A percentile compares a stretch with the other conserved stretches of the same genome.
Evolutionary conservation across 2,329 filamentous ascomycete species (phyloP).

Genomic region (Aspergillus persii): DNA sequence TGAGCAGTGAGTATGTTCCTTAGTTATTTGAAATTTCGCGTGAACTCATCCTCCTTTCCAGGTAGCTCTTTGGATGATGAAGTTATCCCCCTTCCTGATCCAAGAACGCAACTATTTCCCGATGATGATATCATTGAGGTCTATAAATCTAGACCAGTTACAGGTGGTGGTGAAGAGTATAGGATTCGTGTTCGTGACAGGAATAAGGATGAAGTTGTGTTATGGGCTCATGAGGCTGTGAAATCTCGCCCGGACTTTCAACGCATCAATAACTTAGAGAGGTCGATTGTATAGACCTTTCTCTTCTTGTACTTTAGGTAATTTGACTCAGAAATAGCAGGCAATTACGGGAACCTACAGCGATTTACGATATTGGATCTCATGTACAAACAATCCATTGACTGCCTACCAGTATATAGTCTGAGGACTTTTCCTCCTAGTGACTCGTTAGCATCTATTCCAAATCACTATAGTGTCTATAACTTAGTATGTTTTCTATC

Average conservation of each 20-base stretch:
- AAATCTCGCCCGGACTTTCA: neutral
- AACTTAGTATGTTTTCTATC: neutral
- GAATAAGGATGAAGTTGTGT: neutral
- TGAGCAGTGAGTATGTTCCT: neutral
- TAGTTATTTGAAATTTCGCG: neutral
- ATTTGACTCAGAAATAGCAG: too few relatives aligned
- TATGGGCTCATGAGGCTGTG: neutral
- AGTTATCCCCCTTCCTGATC: neutral
- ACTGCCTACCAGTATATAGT: neutral
- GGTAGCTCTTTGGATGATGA: neutral
- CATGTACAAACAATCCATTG: neutral
- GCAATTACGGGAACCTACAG: too few relatives aligned
- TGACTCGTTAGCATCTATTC: neutral
- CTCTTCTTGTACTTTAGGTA: too few relatives aligned
- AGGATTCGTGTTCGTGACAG: neutral
- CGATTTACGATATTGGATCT: too few relatives aligned
- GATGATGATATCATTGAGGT: neutral
- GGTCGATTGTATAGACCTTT: too few relatives aligned
- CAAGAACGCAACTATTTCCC: neutral
- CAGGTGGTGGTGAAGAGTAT: neutral
- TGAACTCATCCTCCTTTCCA: neutral
- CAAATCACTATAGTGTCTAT: neutral
- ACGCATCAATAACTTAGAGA: too few relatives aligned
- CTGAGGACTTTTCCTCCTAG: neutral
- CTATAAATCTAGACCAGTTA: neutral